These are phyloP conservation scores for Cystobasidium onofrii DNA, from an alignment of 768 basidiomycete genomes.

Conservation along the genomic window DNA sequence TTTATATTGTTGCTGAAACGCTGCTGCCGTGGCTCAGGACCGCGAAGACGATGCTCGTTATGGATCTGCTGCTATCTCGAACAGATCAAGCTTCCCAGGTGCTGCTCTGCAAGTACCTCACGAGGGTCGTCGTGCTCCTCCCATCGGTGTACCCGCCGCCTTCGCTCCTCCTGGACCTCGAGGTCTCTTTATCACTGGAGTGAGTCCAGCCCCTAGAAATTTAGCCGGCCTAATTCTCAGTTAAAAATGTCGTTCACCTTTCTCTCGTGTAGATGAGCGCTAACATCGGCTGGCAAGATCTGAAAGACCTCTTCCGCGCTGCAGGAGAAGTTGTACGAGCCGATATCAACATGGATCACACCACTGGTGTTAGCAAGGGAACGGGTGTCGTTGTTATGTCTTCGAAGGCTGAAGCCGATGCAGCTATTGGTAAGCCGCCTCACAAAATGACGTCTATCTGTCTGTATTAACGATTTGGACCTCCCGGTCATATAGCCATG, in stretches of 20 bases:
- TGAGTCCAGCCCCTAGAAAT: neutral
- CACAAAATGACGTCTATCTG: too few relatives aligned
- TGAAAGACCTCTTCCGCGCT: slow-evolving; percentile 92
- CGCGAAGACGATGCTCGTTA: slow-evolving; percentile 94
- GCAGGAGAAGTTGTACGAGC: slow-evolving; percentile 92
- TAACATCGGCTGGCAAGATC: slow-evolving; percentile 97
- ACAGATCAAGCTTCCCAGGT: slow-evolving; percentile 46
- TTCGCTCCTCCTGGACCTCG: slow-evolving; percentile 19
- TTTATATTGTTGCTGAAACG: neutral
- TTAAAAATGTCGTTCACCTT: too few relatives aligned
- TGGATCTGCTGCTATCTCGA: slow-evolving; percentile 87
- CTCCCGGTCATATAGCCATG: slow-evolving; percentile 57
- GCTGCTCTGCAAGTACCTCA: slow-evolving; percentile 30
- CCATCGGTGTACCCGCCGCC: slow-evolving; percentile 33
- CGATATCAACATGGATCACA: slow-evolving; percentile 78
- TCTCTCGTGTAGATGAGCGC: slow-evolving; percentile 64
- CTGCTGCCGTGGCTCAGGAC: slow-evolving; percentile 54
- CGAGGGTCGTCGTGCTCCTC: slow-evolving; percentile 6
- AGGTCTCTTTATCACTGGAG: slow-evolving; percentile 32
- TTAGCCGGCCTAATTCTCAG: too few relatives aligned
- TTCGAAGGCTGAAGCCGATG: slow-evolving; percentile 76
- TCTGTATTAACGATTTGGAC: too few relatives aligned
- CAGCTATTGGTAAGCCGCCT: slow-evolving; percentile 69
- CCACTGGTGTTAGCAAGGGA: slow-evolving; percentile 87
- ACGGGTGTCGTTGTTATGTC: slow-evolving; percentile 97